These are phyloP conservation scores for Lactifluus rugatus DNA, from an alignment of 768 basidiomycete species.

Conservation along the genomic window DNA sequence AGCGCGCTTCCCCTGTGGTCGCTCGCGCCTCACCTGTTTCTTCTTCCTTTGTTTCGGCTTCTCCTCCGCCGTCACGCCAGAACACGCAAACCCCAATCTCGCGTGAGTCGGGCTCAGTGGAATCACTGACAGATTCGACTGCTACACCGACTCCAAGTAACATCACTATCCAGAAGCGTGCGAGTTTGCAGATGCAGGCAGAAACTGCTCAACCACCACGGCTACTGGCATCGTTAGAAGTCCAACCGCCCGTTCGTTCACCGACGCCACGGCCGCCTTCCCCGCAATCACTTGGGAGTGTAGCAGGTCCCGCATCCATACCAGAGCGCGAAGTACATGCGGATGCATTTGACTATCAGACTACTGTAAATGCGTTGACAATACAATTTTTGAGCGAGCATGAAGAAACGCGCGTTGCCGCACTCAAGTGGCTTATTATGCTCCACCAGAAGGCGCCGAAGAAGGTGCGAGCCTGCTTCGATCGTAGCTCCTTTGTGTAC, in stretches of 20 bases:
- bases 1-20: slow-evolving; percentile 22
- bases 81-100: slow-evolving; percentile 29
- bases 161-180: slow-evolving; percentile 20
- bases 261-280: slow-evolving; percentile 24
- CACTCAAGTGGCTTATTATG: slow-evolving; percentile 97
- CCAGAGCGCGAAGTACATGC: slow-evolving; percentile 33
- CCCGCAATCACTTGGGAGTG: slow-evolving; percentile 15
- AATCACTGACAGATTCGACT: slow-evolving; percentile 31
- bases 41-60: slow-evolving; percentile 40
- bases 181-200: slow-evolving; percentile 5
- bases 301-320: slow-evolving; percentile 23
- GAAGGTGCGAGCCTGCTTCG: slow-evolving; percentile 46
- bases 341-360: slow-evolving; percentile 85
- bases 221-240: slow-evolving; percentile 5
- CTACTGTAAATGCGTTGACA: slow-evolving; percentile 86
- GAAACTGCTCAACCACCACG: not conserved
- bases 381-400: slow-evolving; percentile 93
- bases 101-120: slow-evolving; percentile 42
- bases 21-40: slow-evolving; percentile 38
- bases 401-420: slow-evolving; percentile 92
- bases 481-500: not conserved
- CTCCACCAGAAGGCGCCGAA: slow-evolving; percentile 95
- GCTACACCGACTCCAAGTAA: slow-evolving; percentile 16
- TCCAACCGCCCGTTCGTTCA: slow-evolving; percentile 22
- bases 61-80: slow-evolving; percentile 40